Percentiles rank a stretch among this genome's conserved stretches.
phyloP scores from a whole-genome alignment of 257 asterid species.

The Penstemon barbatus region DNA sequence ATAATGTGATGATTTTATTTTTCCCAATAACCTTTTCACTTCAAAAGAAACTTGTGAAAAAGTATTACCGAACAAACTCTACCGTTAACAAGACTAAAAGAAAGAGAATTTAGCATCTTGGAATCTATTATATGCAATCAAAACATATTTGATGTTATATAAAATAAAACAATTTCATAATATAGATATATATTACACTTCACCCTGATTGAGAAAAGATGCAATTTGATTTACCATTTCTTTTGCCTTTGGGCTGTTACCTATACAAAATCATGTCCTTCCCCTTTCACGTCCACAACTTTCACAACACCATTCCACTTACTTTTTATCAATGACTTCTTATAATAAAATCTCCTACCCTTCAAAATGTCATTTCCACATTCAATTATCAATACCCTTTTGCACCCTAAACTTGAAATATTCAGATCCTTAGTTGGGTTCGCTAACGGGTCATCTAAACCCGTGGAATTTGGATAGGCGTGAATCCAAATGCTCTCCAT shows the following conservation, averaged over 20 bases:
- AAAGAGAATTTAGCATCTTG: too few relatives aligned
- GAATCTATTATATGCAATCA: too few relatives aligned
- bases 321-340: background rate
- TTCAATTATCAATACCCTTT: background rate
- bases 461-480: background rate
- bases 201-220: background rate
- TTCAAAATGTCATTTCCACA: background rate
- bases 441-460: constrained; percentile 3
- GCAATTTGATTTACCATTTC: background rate
- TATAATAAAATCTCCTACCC: background rate
- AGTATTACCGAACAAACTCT: too few relatives aligned
- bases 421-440: constrained; percentile 5
- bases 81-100: too few relatives aligned
- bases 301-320: constrained; percentile 16
- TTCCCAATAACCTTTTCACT: too few relatives aligned
- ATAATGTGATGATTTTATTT: too few relatives aligned
- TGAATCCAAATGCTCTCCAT: background rate
- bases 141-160: too few relatives aligned
- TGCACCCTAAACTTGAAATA: background rate
- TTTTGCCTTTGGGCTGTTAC: background rate
- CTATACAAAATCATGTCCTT: constrained; percentile 8
- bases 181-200: background rate
- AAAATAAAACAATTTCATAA: background rate
- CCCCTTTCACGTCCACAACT: constrained; percentile 5
- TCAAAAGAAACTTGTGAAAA: too few relatives aligned